Evolutionary conservation across 768 basidiomycete species (phyloP), one percentile per base, ranked within the genome.

Genomic region (Auricularia heimuer): DNA sequence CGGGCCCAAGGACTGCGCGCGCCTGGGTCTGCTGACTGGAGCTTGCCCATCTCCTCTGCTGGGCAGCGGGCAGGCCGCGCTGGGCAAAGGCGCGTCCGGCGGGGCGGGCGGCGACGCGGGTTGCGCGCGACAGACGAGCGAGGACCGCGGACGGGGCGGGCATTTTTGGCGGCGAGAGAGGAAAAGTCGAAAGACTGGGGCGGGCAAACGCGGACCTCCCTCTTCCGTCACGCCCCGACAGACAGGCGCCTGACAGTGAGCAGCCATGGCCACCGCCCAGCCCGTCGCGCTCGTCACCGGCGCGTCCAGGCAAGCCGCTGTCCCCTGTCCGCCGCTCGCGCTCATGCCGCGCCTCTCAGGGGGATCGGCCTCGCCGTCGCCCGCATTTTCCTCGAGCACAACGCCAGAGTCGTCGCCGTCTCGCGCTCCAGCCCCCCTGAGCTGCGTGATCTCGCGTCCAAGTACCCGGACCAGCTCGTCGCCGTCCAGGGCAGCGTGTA

Each of bases 291-390:
- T 4, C 68, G 85, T 83, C 29, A 29, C 29, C 29, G 29, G 29
- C 29, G 29, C 29, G 29, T 29, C 29, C 29, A 29, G 29, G 29
- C 29, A 29, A 29, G 29, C 29, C 29, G 29, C 29, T 29, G 76
- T 80, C 80, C 56, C 44, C 12, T 21, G 6, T 62, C 2, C 21
- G 63, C 62, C 18, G 14, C 47, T 29, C 29, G 18, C 14, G 65
- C 64, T 67, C 66, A 54, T 68, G 62, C 62, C 64, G 63, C 56
- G 12, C 54, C 12, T n/a, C 4, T 34, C 64, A 80, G 81, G 70
- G 86, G 86, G 3, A 86, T 97, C 67, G 94, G 95, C 1, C 84
- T 96, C 62, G 89, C 92, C 18, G 82, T 90, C 68, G 83, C 88
- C 37, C 79, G 71, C n/a, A 77, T 83, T 63, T 81, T 95, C 29